A percentile compares a stretch with the other conserved stretches of the same genome.
Conservation (phyloP, 495 filamentous ascomycete genomes). For the Bacidia rubella region DNA sequence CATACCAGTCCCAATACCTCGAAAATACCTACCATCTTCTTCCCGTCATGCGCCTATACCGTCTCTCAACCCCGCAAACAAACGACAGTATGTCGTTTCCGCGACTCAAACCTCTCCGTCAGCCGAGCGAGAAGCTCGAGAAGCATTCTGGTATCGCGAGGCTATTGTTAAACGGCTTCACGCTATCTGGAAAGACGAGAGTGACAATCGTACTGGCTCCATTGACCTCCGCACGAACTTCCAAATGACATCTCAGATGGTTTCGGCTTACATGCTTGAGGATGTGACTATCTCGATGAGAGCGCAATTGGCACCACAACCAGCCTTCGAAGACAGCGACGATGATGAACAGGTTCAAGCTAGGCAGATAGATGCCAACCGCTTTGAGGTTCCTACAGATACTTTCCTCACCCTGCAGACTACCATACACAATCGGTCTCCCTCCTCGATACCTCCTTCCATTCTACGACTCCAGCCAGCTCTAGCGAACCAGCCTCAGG, state of each 20-base stretch:
- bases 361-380: conserved; percentile 31
- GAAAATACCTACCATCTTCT: conserved; percentile 66
- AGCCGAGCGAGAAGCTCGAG: conserved; percentile 60
- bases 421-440: conserved; percentile 57
- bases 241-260: conserved; percentile 61
- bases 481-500: conserved; percentile 57
- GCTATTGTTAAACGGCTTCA: conserved; percentile 58
- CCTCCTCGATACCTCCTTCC: conserved; percentile 46
- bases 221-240: conserved; percentile 66
- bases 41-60: conserved; percentile 53
- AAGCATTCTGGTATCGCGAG: conserved; percentile 88
- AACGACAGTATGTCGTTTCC: conserved; percentile 81
- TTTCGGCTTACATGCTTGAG: conserved; percentile 69
- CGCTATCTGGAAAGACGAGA: conserved; percentile 56
- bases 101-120: conserved; percentile 60
- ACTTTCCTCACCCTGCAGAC: conserved; percentile 57
- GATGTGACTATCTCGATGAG: conserved; percentile 60
- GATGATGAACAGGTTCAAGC: conserved; percentile 17
- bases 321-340: not conserved
- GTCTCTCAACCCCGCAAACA: conserved; percentile 54
- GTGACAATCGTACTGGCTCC: conserved; percentile 44
- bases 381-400: conserved; percentile 50
- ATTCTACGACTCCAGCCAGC: conserved; percentile 65
- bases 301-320: conserved; percentile 24
- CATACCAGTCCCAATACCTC: conserved; percentile 60